phyloP scores from a whole-genome alignment of 108 stramenopile genomes.

The Skeletonema tropicum region DNA sequence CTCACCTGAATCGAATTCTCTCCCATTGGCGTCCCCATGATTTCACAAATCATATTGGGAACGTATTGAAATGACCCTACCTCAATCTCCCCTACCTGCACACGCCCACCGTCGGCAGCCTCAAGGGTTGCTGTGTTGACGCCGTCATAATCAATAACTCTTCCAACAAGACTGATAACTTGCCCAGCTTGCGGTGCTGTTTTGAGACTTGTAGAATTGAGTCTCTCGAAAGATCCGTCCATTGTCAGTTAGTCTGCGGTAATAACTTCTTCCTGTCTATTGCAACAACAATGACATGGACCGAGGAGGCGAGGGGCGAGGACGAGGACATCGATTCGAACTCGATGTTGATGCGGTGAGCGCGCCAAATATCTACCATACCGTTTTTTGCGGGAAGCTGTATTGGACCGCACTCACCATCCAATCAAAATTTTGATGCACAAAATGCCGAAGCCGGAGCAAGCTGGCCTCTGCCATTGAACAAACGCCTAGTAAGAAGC shows the following conservation, averaged over 20 bases:
- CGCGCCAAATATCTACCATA: no score
- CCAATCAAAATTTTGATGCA: no score
- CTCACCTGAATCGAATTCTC: conserved; percentile 27
- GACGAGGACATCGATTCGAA: no score
- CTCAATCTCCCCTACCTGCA: conserved; percentile 8
- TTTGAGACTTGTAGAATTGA: background rate
- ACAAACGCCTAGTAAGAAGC: background rate
- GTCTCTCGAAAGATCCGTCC: background rate
- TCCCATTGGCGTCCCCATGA: conserved; percentile 25
- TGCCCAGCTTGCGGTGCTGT: background rate
- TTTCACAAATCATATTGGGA: conserved; percentile 24
- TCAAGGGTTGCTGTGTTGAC: conserved; percentile 20
- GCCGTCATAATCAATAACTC: conserved; percentile 31
- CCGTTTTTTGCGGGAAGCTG: background rate
- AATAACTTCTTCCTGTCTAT: no score
- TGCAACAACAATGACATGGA: background rate
- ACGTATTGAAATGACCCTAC: conserved; percentile 13
- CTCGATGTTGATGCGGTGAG: no score
- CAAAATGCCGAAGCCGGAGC: no score
- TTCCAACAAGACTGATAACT: conserved; percentile 30
- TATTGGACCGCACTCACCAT: no score
- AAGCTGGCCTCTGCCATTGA: background rate
- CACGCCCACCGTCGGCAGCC: conserved; percentile 35
- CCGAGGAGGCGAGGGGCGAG: no score
- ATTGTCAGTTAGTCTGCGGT: background rate